A percentile compares a stretch with the other conserved stretches of the same genome.
phyloP scores from a whole-genome alignment of 2,329 filamentous ascomycete species.

The Arachnopeziza araneosa region DNA sequence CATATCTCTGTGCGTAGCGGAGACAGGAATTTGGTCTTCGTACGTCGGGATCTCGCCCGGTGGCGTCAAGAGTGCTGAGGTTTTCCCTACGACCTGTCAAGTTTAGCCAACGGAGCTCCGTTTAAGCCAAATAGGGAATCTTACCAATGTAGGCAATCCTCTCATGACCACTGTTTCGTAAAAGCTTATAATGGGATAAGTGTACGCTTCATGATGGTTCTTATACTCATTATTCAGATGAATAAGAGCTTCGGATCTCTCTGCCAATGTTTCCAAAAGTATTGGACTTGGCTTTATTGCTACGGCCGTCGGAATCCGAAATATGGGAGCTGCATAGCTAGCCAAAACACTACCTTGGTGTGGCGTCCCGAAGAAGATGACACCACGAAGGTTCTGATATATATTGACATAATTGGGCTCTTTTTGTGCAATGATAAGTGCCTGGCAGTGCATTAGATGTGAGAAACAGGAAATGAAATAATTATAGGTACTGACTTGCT shows the following conservation, averaged over 20 bases:
- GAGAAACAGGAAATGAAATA: not conserved
- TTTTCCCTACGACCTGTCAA: slow-evolving; percentile 10
- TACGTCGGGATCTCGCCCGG: not conserved
- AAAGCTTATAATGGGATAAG: slow-evolving; percentile 13
- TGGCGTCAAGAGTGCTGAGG: slow-evolving; percentile 10
- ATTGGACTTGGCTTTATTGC: slow-evolving; percentile 6
- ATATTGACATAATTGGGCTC: slow-evolving; percentile 5
- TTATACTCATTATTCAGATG: slow-evolving; percentile 7
- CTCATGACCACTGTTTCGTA: slow-evolving; percentile 15
- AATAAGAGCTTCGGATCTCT: slow-evolving; percentile 2
- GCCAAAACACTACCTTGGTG: slow-evolving; percentile 15
- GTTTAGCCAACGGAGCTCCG: not conserved
- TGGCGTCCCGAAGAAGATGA: slow-evolving; percentile 20
- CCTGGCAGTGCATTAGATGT: not conserved
- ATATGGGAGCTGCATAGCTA: slow-evolving; percentile 7
- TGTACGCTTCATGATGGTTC: not conserved
- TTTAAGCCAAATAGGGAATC: not conserved
- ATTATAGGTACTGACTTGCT: not conserved
- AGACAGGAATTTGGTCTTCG: slow-evolving; percentile 13
- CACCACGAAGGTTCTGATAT: slow-evolving; percentile 3
- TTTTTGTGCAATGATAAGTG: slow-evolving; percentile 11
- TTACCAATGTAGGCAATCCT: not conserved
- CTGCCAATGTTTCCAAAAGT: slow-evolving; percentile 8
- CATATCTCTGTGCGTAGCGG: slow-evolving; percentile 10
- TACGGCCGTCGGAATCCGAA: slow-evolving; percentile 2